Evolutionary conservation across 148 eudicot genomes (phyloP).

Genomic region (Cornus suecica): DNA sequence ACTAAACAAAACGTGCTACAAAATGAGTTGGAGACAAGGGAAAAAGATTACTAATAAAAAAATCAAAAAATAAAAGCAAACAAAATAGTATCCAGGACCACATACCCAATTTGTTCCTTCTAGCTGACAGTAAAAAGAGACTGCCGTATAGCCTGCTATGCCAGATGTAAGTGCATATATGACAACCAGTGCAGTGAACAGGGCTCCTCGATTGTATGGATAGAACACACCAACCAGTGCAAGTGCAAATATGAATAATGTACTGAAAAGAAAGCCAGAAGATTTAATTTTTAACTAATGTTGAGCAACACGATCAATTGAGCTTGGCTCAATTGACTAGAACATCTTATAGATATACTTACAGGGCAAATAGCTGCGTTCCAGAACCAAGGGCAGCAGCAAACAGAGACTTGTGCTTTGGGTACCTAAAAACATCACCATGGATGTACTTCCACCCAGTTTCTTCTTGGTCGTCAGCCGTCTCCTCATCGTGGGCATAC

Average conservation of each 20-base stretch:
- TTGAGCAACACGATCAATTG: neutral
- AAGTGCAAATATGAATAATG: conserved; percentile 37
- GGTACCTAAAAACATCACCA: conserved; percentile 79
- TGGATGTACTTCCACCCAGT: conserved; percentile 83
- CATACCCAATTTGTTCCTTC: conserved; percentile 58
- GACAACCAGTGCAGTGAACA: conserved; percentile 49
- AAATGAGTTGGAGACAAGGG: neutral
- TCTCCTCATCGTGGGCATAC: conserved; percentile 75
- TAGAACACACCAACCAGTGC: conserved; percentile 54
- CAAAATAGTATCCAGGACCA: neutral
- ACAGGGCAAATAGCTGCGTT: conserved; percentile 71
- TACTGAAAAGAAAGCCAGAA: conserved; percentile 18
- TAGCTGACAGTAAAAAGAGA: conserved; percentile 47
- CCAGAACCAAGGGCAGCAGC: conserved; percentile 81
- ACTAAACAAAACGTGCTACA: neutral
- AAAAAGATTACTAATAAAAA: too few species aligned
- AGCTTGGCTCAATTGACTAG: neutral
- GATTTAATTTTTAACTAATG: neutral
- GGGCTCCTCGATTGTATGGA: conserved; percentile 57
- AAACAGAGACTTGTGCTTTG: conserved; percentile 59
- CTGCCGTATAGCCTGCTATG: conserved; percentile 51
- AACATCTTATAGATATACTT: conserved; percentile 23
- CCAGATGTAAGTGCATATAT: conserved; percentile 58
- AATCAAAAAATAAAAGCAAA: neutral
- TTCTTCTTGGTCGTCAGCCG: conserved; percentile 84